Conservation (phyloP, 139 green algal species). For the Coelastrella sp. region DNA sequence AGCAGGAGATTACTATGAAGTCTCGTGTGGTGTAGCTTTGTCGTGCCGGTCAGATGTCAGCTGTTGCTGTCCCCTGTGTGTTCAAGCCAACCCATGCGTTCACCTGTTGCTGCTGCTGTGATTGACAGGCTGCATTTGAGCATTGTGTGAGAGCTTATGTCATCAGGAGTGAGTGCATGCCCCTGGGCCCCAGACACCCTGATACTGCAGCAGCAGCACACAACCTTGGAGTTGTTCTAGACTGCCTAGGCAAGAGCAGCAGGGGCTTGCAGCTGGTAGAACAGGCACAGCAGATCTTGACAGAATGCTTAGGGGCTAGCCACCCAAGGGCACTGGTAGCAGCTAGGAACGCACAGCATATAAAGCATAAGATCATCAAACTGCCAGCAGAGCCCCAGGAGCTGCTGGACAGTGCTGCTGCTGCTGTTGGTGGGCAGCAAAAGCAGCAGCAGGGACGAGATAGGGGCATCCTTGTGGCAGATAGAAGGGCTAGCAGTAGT, state of each 20-base stretch:
- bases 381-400: conserved; percentile 38
- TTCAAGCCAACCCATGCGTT: no score
- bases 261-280: conserved; percentile 59
- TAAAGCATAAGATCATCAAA: conserved; percentile 53
- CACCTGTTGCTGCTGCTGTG: background rate
- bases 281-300: conserved; percentile 50
- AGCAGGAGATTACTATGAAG: no score
- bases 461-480: no score
- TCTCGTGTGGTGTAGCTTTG: no score
- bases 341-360: conserved; percentile 55
- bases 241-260: conserved; percentile 62
- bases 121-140: conserved; percentile 55
- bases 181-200: conserved; percentile 59
- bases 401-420: background rate
- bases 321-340: conserved; percentile 59
- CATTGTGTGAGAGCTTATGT: conserved; percentile 49
- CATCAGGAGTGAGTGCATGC: conserved; percentile 46
- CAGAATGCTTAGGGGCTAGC: conserved; percentile 40
- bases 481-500: no score
- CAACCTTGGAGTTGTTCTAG: conserved; percentile 71
- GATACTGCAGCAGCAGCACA: conserved; percentile 62
- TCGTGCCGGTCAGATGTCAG: no score
- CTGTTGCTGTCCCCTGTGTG: no score
- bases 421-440: background rate
- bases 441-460: conserved; percentile 2